phyloP scores from a whole-genome alignment of 257 asterid species.

The Leptodermis oblonga region DNA sequence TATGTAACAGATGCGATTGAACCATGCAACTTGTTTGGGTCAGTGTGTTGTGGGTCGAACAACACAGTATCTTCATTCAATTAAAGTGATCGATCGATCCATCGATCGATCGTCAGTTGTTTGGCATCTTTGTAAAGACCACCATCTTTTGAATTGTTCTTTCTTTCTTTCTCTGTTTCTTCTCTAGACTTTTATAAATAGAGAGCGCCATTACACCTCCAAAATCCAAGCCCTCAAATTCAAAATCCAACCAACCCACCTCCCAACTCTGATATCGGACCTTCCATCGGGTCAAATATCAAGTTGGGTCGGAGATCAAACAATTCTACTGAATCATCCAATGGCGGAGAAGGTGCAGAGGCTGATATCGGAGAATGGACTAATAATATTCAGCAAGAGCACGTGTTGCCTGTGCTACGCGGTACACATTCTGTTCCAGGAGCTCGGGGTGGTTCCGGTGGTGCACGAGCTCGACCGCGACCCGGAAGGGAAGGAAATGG shows the following conservation, averaged over 20 bases:
- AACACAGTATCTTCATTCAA: conserved; percentile 23
- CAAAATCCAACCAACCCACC: background rate
- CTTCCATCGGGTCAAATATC: conserved; percentile 17
- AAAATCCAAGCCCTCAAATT: conserved; percentile 10
- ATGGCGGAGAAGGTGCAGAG: conserved; percentile 23
- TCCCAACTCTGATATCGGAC: background rate
- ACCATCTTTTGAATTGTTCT: conserved; percentile 29
- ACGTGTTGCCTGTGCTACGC: conserved; percentile 32
- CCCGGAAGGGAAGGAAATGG: conserved; percentile 29
- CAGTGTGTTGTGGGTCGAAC: conserved; percentile 20
- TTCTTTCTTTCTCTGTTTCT: background rate
- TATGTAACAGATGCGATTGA: conserved; percentile 2
- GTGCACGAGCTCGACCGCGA: conserved; percentile 28
- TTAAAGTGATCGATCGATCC: too few relatives aligned
- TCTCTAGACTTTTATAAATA: conserved; percentile 22
- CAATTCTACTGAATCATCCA: too few relatives aligned
- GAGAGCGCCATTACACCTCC: conserved; percentile 16
- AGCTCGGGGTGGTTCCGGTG: conserved; percentile 18
- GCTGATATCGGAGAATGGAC: conserved; percentile 20
- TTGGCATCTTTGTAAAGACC: conserved; percentile 29
- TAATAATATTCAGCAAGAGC: conserved; percentile 32
- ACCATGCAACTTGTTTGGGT: conserved; percentile 25
- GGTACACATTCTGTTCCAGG: conserved; percentile 22
- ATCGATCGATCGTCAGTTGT: conserved; percentile 1
- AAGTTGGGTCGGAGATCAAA: conserved; percentile 10